Percentiles rank a stretch among this genome's conserved stretches.
These are phyloP conservation scores for Nidula niveotomentosa DNA, from an alignment of 1,284 basidiomycete genomes.

Conservation along the genomic window DNA sequence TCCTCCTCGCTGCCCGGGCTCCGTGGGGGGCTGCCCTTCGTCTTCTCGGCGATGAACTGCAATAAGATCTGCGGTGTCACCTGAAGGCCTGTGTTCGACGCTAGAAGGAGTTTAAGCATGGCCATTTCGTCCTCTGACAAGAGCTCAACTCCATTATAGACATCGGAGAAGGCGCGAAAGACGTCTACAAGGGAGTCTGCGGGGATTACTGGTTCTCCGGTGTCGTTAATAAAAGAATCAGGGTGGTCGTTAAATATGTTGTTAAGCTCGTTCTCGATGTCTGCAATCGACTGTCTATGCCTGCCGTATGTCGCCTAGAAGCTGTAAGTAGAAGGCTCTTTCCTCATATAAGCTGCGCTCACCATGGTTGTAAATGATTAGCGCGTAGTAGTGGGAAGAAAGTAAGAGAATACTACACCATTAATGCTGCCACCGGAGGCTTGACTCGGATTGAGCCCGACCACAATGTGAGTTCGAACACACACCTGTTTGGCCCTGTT, in stretches of 20 bases:
- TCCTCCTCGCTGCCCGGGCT: slow-evolving; percentile 33
- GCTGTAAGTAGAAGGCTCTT: neutral
- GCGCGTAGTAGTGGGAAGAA: slow-evolving; percentile 8
- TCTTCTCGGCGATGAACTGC: slow-evolving; percentile 63
- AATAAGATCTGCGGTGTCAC: slow-evolving; percentile 68
- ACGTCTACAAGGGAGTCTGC: slow-evolving; percentile 68
- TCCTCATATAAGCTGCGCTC: slow-evolving; percentile 2
- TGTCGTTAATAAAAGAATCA: slow-evolving; percentile 49
- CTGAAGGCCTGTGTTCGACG: slow-evolving; percentile 59
- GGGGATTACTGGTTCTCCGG: slow-evolving; percentile 61
- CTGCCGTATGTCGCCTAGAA: slow-evolving; percentile 37
- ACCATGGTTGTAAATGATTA: slow-evolving; percentile 17
- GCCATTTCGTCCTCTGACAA: slow-evolving; percentile 57
- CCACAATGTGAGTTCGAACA: slow-evolving; percentile 3
- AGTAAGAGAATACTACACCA: slow-evolving; percentile 9
- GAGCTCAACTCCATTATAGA: slow-evolving; percentile 57
- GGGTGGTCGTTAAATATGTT: slow-evolving; percentile 67
- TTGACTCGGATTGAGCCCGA: neutral
- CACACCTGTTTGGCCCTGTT: slow-evolving; percentile 8
- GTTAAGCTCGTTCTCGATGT: slow-evolving; percentile 66
- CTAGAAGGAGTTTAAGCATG: slow-evolving; percentile 54
- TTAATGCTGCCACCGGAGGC: neutral
- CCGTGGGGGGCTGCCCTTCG: slow-evolving; percentile 43
- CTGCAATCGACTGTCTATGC: slow-evolving; percentile 62
- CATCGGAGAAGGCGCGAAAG: slow-evolving; percentile 56